A percentile compares a stretch with the other conserved stretches of the same genome.
Evolutionary conservation across 2,329 filamentous ascomycete species (phyloP).

Genomic region (Bipolaris sorokiniana): DNA sequence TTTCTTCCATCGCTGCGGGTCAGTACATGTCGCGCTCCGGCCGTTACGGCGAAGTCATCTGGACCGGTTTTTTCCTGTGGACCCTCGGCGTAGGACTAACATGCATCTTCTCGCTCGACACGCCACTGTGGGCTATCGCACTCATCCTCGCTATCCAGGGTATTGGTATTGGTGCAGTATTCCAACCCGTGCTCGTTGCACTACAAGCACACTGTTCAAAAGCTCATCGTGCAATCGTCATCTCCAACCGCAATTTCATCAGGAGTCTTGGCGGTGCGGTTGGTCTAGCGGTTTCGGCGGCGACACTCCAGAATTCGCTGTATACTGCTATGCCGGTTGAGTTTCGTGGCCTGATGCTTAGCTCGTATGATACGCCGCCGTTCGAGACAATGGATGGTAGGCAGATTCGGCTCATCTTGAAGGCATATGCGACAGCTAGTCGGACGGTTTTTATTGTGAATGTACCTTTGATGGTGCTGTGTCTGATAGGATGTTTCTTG

Average conservation of each 20-base stretch:
- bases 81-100: slow-evolving; percentile 61
- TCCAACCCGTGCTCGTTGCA: slow-evolving; percentile 52
- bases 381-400: slow-evolving; percentile 13
- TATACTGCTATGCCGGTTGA: slow-evolving; percentile 21
- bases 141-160: slow-evolving; percentile 59
- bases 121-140: slow-evolving; percentile 55
- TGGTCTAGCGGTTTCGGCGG: slow-evolving; percentile 58
- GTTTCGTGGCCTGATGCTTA: slow-evolving; percentile 15
- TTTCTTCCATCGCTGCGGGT: slow-evolving; percentile 58
- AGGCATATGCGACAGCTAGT: slow-evolving; percentile 62
- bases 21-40: slow-evolving; percentile 64
- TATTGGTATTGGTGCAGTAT: slow-evolving; percentile 56
- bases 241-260: slow-evolving; percentile 68
- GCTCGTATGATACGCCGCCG: slow-evolving; percentile 20
- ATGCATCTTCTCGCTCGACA: slow-evolving; percentile 57
- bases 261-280: slow-evolving; percentile 64
- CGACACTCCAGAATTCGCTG: slow-evolving; percentile 26
- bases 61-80: slow-evolving; percentile 56
- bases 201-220: slow-evolving; percentile 60
- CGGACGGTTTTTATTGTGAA: slow-evolving; percentile 64
- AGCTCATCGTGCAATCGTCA: slow-evolving; percentile 65
- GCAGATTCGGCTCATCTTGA: slow-evolving; percentile 48
- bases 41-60: slow-evolving; percentile 57
- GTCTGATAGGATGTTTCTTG: slow-evolving; percentile 58
- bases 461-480: slow-evolving; percentile 60